Evolutionary conservation across 164 flowering plant genomes (phyloP).

Genomic region (Vitis cinerea): DNA sequence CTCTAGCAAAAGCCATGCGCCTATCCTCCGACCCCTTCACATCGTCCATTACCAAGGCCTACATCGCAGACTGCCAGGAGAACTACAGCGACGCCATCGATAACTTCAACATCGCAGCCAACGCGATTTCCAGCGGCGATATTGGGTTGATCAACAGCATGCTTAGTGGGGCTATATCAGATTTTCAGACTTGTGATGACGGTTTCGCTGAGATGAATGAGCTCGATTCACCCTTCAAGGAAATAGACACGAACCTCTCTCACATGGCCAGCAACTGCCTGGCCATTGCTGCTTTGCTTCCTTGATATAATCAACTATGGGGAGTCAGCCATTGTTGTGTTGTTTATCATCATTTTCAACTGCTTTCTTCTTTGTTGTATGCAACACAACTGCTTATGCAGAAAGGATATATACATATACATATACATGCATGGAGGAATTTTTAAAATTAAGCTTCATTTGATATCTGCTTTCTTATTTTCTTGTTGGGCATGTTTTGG

Average conservation of each 20-base stretch:
- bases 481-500: too few species aligned
- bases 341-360: too few species aligned
- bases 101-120: conserved; percentile 12
- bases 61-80: conserved; percentile 20
- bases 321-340: too few species aligned
- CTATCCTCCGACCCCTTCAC: conserved; percentile 5
- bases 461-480: too few species aligned
- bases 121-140: conserved; percentile 17
- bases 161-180: conserved; percentile 26
- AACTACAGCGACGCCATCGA: conserved; percentile 14
- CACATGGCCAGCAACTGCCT: conserved; percentile 35
- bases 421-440: too few species aligned
- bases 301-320: neutral
- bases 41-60: neutral
- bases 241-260: conserved; percentile 4
- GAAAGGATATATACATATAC: too few species aligned
- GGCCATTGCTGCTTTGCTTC: conserved; percentile 15
- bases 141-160: conserved; percentile 8
- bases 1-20: conserved; percentile 1
- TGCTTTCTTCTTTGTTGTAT: too few species aligned
- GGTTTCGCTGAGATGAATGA: conserved; percentile 17
- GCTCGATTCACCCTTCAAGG: conserved; percentile 7
- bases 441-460: too few species aligned
- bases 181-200: conserved; percentile 25
- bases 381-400: too few species aligned